Evolutionary conservation across 2,329 filamentous ascomycete species (phyloP).

Genomic region (Berkeleyomyces rouxiae): DNA sequence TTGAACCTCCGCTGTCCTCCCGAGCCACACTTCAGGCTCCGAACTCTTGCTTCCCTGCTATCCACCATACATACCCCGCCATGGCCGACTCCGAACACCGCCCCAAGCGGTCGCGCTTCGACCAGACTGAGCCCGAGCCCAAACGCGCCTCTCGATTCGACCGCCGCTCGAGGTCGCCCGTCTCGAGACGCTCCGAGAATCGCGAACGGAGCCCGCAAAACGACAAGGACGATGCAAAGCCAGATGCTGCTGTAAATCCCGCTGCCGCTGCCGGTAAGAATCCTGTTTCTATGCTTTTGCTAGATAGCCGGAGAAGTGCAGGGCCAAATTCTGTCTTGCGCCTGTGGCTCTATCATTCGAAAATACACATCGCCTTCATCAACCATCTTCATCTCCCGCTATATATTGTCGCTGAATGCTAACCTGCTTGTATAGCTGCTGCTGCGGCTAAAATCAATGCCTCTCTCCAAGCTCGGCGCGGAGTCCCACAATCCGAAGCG

Average conservation of each 20-base stretch:
- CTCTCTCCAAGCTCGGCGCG: conserved; percentile 69
- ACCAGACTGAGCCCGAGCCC: conserved; percentile 73
- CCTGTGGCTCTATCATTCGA: background rate
- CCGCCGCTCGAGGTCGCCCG: conserved; percentile 74
- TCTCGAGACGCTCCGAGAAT: conserved; percentile 47
- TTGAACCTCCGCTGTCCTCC: background rate
- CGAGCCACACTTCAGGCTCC: background rate
- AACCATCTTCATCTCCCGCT: background rate
- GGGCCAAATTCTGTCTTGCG: background rate
- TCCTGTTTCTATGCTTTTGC: background rate
- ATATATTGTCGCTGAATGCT: background rate
- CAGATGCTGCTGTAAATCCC: conserved; percentile 36
- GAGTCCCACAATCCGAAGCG: conserved; percentile 78
- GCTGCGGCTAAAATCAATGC: conserved; percentile 80
- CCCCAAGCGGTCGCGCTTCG: conserved; percentile 80
- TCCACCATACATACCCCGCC: background rate
- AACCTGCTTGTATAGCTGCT: conserved; percentile 42
- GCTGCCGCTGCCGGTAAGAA: conserved; percentile 59
- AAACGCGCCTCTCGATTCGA: conserved; percentile 70
- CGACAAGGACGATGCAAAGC: conserved; percentile 6
- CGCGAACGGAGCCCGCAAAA: conserved; percentile 58
- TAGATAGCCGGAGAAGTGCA: background rate
- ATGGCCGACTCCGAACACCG: conserved; percentile 66
- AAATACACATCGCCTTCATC: background rate
- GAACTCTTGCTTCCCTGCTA: background rate